phyloP scores from a whole-genome alignment of 1,139 yeast species.

The Saccharomyces hybrid region DNA sequence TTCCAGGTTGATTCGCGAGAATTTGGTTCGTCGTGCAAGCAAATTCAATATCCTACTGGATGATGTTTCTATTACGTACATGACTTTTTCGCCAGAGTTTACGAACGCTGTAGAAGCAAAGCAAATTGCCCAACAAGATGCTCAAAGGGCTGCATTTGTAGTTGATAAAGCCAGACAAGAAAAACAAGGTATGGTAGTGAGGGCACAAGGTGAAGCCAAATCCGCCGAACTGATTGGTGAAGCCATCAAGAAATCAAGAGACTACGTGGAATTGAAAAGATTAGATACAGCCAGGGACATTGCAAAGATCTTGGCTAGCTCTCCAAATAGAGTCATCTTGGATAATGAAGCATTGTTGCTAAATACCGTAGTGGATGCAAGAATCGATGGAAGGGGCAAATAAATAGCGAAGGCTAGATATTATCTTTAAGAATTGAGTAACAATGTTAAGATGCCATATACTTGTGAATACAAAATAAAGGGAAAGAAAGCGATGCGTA shows the following conservation, averaged over 20 bases:
- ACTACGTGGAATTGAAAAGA: slow-evolving; percentile 93
- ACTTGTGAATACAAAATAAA: background rate
- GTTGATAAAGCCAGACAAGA: slow-evolving; percentile 97
- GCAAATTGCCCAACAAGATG: slow-evolving; percentile 99
- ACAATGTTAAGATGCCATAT: background rate
- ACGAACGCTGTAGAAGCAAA: slow-evolving; percentile 97
- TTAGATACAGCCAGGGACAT: slow-evolving; percentile 96
- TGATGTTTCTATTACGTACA: slow-evolving; percentile 90
- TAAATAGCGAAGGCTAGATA: background rate
- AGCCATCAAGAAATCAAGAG: slow-evolving; percentile 91
- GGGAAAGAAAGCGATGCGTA: background rate
- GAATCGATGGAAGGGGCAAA: slow-evolving; percentile 14
- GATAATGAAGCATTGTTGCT: slow-evolving; percentile 88
- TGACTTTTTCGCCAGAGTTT: slow-evolving; percentile 97
- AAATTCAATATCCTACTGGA: slow-evolving; percentile 83
- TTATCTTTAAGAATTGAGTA: background rate
- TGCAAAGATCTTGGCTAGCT: slow-evolving; percentile 72
- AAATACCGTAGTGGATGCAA: slow-evolving; percentile 70
- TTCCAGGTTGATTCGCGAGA: slow-evolving; percentile 83
- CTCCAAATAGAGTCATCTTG: slow-evolving; percentile 86
- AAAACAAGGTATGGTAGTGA: slow-evolving; percentile 92
- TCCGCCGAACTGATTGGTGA: slow-evolving; percentile 98
- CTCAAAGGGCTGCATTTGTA: slow-evolving; percentile 94
- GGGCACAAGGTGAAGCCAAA: slow-evolving; percentile 97
- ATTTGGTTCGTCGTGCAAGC: slow-evolving; percentile 82